Evolutionary conservation across 225 moss, liverwort and hornwort species (phyloP).

Genomic region (Lunularia cruciata): DNA sequence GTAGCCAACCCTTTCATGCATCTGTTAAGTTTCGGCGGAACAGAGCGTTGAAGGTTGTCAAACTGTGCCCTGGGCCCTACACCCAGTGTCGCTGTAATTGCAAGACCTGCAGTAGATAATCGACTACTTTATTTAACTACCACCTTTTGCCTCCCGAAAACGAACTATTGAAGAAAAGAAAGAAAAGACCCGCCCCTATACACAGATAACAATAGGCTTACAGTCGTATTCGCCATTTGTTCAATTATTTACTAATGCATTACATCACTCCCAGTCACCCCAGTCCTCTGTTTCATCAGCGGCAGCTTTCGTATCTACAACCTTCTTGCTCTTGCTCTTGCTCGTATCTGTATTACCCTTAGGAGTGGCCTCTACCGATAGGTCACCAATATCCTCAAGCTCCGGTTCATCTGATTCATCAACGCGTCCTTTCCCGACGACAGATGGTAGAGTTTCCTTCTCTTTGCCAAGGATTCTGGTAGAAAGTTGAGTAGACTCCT

Average conservation of each 20-base stretch:
- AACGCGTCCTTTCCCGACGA: constrained; percentile 13
- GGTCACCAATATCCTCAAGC: constrained; percentile 42
- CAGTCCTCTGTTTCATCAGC: constrained; percentile 46
- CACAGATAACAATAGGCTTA: constrained; percentile 33
- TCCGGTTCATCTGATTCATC: constrained; percentile 35
- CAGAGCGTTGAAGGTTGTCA: constrained; percentile 26
- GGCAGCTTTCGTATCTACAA: constrained; percentile 32
- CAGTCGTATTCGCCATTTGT: constrained; percentile 34
- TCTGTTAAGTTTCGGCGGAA: constrained; percentile 22
- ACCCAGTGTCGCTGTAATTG: constrained; percentile 21
- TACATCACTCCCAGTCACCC: constrained; percentile 53
- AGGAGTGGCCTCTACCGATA: constrained; percentile 15
- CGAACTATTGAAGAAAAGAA: constrained; percentile 24
- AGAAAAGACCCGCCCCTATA: constrained; percentile 26
- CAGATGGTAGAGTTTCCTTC: constrained; percentile 29
- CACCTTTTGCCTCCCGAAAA: constrained; percentile 23
- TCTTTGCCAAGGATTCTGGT: constrained; percentile 14
- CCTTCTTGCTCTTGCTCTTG: constrained; percentile 23
- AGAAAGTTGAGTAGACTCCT: constrained; percentile 19
- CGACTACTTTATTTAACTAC: constrained; percentile 27
- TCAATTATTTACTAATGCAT: constrained; percentile 31
- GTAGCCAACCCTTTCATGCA: constrained; percentile 20
- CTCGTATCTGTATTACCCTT: constrained; percentile 28
- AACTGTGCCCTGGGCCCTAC: neutral
- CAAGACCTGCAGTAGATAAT: constrained; percentile 26